Percentiles rank a stretch among this genome's conserved stretches.
phyloP scores from a whole-genome alignment of 352 stramenopile genomes.

The Plasmopara muralis region DNA sequence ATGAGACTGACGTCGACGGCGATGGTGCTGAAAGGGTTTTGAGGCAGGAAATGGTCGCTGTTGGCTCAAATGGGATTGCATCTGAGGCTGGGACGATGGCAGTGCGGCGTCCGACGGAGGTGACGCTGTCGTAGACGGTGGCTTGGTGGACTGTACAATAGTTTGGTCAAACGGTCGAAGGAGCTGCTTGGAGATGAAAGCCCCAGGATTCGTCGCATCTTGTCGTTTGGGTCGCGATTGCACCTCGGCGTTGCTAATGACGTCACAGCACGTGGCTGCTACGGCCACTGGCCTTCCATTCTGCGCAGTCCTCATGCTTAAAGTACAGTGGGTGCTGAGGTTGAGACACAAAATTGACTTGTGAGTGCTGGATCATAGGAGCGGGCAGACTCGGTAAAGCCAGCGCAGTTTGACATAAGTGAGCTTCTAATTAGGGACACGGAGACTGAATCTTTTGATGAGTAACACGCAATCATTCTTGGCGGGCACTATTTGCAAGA shows the following conservation, averaged over 20 bases:
- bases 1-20: neutral
- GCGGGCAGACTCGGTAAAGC: no score
- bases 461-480: no score
- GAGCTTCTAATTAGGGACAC: no score
- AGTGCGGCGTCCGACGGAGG: neutral
- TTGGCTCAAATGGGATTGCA: neutral
- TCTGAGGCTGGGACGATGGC: neutral
- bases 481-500: no score
- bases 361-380: no score
- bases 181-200: constrained; percentile 10
- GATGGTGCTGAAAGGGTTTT: neutral
- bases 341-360: constrained; percentile 16
- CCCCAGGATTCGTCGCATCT: constrained; percentile 1
- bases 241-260: constrained; percentile 4
- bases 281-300: neutral
- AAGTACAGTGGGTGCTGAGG: neutral
- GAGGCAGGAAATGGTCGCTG: neutral
- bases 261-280: neutral
- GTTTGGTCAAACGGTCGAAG: constrained; percentile 17
- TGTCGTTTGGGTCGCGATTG: constrained; percentile 7
- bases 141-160: constrained; percentile 5
- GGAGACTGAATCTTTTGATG: no score
- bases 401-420: no score
- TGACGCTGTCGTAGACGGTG: neutral
- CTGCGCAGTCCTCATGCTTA: neutral